A percentile compares a stretch with the other conserved stretches of the same genome.
These are phyloP conservation scores for Albophoma yamanashiensis DNA, from an alignment of 2,329 filamentous ascomycete genomes.

Conservation along the genomic window DNA sequence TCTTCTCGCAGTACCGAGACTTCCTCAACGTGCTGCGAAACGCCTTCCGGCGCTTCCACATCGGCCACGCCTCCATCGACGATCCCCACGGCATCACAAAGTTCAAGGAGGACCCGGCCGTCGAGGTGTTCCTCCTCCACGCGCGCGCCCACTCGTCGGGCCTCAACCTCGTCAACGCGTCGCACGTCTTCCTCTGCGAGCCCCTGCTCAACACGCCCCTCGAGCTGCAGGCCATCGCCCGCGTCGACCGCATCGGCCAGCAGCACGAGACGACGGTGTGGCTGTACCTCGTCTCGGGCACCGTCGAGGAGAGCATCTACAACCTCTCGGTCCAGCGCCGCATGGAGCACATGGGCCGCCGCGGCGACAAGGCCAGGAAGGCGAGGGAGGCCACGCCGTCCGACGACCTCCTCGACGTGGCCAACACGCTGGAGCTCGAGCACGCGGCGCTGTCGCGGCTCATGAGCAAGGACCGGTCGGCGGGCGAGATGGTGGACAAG, in stretches of 20 bases:
- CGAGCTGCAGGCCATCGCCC: slow-evolving; percentile 88
- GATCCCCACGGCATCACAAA: slow-evolving; percentile 55
- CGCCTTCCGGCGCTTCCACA: slow-evolving; percentile 61
- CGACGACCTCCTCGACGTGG: slow-evolving; percentile 57
- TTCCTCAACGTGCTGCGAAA: slow-evolving; percentile 65
- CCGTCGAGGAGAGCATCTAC: slow-evolving; percentile 88
- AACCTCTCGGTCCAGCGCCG: slow-evolving; percentile 72
- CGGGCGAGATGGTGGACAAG: slow-evolving; percentile 70
- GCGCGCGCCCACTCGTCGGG: slow-evolving; percentile 82
- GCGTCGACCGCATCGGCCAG: slow-evolving; percentile 92
- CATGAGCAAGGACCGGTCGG: slow-evolving; percentile 57
- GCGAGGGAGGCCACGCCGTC: slow-evolving; percentile 19
- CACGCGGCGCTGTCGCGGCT: slow-evolving; percentile 59
- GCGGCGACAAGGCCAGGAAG: slow-evolving; percentile 25
- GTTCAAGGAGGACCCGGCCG: slow-evolving; percentile 63
- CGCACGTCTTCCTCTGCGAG: slow-evolving; percentile 89
- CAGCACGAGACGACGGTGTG: slow-evolving; percentile 81
- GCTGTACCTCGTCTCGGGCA: slow-evolving; percentile 86
- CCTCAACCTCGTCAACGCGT: slow-evolving; percentile 85
- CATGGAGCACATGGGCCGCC: slow-evolving; percentile 59
- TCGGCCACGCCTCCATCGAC: slow-evolving; percentile 63
- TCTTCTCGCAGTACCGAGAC: slow-evolving; percentile 83
- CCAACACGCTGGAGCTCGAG: slow-evolving; percentile 77
- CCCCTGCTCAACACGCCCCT: slow-evolving; percentile 88
- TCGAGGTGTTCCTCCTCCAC: slow-evolving; percentile 82